Base-by-base conservation (phyloP, 495 filamentous ascomycete genomes). In the Xylaria palmicola region DNA sequence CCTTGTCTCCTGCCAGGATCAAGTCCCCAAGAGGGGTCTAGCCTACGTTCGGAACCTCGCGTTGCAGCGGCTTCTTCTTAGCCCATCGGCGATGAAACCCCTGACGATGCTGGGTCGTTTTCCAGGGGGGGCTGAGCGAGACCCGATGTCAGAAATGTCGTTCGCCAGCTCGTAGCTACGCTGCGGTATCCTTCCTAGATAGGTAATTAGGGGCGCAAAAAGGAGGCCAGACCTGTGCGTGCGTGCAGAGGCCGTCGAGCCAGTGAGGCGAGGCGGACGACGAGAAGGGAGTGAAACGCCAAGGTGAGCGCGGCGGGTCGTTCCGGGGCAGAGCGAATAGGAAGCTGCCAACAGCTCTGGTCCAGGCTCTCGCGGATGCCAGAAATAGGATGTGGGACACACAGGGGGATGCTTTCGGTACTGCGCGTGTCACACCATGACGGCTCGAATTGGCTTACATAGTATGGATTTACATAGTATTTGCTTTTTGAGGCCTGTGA, bases 341-440 rank as follows among this genome's bases (percentile, higher is more conserved):
- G 17, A 49, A 36, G 30, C 24, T 44, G 55, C 27, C 55, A 58
- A 17, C 55, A n/a, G n/a, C 30, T 24, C 1, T 9, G 55, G 12
- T 58, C 55, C 39, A 48, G 43, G 27, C 30, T 39, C 2, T 29
- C 27, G 36, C 4, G 13, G 8, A 15, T 48, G 29, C 41, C 13
- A 44, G 39, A 58, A 58, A 58, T 58, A 58, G 55, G 37, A 56
- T 43, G 39, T 44, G 53, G n/a, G 53, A 56, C 7, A 55, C 20
- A 13, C 51, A 54, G 51, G 32, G 34, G 7, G 7, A 54, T 7
- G 47, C 34, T 27, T 7, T 27, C 34, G 51, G 51, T 54, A 54
- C 27, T 50, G 19, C 41, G 39, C 20, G 24, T 41, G 34, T 40
- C 51, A 54, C 51, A 41, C 51, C 34, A 22, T 54, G 7, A 8